Percentiles rank a stretch among this genome's conserved stretches.
These are phyloP conservation scores for Amaranthus tricolor DNA, from an alignment of 179 eudicot genomes.

Conservation along the genomic window DNA sequence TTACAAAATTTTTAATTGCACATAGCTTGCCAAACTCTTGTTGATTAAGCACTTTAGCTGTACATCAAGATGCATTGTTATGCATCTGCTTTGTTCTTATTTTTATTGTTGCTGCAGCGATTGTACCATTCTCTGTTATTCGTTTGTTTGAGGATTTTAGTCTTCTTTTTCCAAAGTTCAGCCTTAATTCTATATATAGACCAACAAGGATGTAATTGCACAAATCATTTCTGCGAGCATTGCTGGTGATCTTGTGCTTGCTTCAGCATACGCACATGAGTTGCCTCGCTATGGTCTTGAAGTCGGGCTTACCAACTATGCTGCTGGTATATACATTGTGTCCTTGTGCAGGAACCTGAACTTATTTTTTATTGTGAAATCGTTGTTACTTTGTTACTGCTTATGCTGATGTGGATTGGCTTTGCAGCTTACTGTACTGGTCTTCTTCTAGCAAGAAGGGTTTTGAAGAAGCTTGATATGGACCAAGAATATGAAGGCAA, in stretches of 20 bases:
- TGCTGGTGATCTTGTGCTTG: slow-evolving; percentile 58
- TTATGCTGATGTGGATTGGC: background rate
- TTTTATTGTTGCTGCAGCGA: background rate
- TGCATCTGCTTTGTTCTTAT: too few species aligned
- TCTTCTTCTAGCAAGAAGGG: slow-evolving; percentile 64
- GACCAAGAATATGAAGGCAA: slow-evolving; percentile 51
- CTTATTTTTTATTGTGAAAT: background rate
- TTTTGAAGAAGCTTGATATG: slow-evolving; percentile 62
- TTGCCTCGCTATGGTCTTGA: slow-evolving; percentile 67
- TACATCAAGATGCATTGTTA: too few species aligned
- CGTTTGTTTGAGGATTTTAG: too few species aligned
- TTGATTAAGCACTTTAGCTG: too few species aligned
- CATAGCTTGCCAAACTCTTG: background rate
- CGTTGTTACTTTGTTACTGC: background rate
- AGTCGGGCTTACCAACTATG: slow-evolving; percentile 72
- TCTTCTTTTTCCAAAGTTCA: background rate
- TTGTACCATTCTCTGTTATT: background rate
- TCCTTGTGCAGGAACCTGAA: too few species aligned
- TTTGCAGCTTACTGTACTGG: slow-evolving; percentile 72
- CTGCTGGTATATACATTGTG: slow-evolving; percentile 37
- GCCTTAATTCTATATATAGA: slow-evolving; percentile 40
- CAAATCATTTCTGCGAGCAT: slow-evolving; percentile 60
- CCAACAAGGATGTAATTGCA: slow-evolving; percentile 65
- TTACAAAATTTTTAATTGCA: background rate
- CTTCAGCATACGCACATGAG: slow-evolving; percentile 71